These are phyloP conservation scores for Limnanthes douglasii DNA, from an alignment of 345 rosid genomes.

Conservation along the genomic window DNA sequence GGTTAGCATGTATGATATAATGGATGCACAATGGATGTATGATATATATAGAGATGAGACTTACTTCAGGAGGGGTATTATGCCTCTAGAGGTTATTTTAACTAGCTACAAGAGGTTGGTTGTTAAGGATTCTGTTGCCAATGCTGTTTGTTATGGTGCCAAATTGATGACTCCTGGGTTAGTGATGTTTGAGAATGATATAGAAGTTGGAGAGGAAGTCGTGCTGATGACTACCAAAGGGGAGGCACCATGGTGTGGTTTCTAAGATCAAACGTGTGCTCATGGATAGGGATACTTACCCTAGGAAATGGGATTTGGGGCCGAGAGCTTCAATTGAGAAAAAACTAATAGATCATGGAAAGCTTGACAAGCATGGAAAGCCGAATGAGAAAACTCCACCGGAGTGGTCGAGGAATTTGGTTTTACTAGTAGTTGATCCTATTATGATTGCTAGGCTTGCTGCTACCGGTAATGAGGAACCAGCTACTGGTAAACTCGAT, in stretches of 20 bases:
- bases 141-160: conserved; percentile 94
- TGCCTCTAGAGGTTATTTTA: conserved; percentile 80
- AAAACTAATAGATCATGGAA: conserved; percentile 70
- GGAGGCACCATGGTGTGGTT: conserved; percentile 95
- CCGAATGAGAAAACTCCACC: conserved; percentile 63
- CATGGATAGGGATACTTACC: conserved; percentile 96
- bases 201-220: conserved; percentile 77
- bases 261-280: conserved; percentile 95
- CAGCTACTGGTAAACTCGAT: conserved; percentile 8
- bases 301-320: conserved; percentile 94
- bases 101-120: conserved; percentile 91
- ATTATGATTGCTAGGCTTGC: conserved; percentile 58
- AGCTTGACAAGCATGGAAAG: conserved; percentile 84
- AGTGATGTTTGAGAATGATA: conserved; percentile 82
- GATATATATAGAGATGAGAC: conserved; percentile 52
- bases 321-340: conserved; percentile 81
- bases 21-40: conserved; percentile 92
- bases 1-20: conserved; percentile 95
- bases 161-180: conserved; percentile 88
- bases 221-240: conserved; percentile 96
- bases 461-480: conserved; percentile 31
- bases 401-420: conserved; percentile 71
- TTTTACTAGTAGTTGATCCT: conserved; percentile 64
- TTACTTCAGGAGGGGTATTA: conserved; percentile 74
- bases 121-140: conserved; percentile 85